Evolutionary conservation across 306 rosid genomes (phyloP).

Genomic region (Cucurbita ficifolia): DNA sequence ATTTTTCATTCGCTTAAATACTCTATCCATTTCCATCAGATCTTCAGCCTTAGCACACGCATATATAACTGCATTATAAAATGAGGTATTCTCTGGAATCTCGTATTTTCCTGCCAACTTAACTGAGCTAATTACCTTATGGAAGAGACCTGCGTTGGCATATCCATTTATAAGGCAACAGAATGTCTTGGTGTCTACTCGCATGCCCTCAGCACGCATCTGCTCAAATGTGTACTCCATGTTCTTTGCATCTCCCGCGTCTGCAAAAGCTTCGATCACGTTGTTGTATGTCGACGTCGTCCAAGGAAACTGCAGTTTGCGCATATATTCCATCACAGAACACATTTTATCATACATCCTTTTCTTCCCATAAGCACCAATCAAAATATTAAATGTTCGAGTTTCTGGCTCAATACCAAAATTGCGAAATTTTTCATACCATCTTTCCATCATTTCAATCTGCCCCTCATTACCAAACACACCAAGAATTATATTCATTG

Average conservation of each 20-base stretch:
- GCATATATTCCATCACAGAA: constrained; percentile 96
- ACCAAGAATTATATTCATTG: constrained; percentile 80
- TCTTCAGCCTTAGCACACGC: constrained; percentile 94
- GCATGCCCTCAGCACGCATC: constrained; percentile 95
- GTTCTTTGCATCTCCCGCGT: constrained; percentile 73
- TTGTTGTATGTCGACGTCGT: constrained; percentile 89
- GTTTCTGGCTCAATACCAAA: constrained; percentile 93
- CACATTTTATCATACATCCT: constrained; percentile 92
- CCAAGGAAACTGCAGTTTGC: constrained; percentile 91
- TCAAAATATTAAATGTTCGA: constrained; percentile 80
- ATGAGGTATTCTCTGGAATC: constrained; percentile 61
- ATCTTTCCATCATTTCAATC: constrained; percentile 82
- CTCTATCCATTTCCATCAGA: constrained; percentile 86
- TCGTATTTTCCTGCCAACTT: constrained; percentile 68
- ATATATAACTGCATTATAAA: constrained; percentile 59
- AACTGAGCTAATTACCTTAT: constrained; percentile 68
- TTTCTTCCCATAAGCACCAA: constrained; percentile 88
- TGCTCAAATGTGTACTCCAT: constrained; percentile 90
- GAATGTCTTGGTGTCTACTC: constrained; percentile 83
- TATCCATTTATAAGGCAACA: constrained; percentile 89
- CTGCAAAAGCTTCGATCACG: constrained; percentile 90
- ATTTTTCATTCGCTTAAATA: constrained; percentile 74
- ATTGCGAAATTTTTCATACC: constrained; percentile 89
- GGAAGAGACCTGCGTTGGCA: constrained; percentile 93
- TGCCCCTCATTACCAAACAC: constrained; percentile 84